A percentile compares a stretch with the other conserved stretches of the same genome.
These are phyloP conservation scores for Penicillium sclerotigenum DNA, from an alignment of 2,329 filamentous ascomycete genomes.

Conservation along the genomic window DNA sequence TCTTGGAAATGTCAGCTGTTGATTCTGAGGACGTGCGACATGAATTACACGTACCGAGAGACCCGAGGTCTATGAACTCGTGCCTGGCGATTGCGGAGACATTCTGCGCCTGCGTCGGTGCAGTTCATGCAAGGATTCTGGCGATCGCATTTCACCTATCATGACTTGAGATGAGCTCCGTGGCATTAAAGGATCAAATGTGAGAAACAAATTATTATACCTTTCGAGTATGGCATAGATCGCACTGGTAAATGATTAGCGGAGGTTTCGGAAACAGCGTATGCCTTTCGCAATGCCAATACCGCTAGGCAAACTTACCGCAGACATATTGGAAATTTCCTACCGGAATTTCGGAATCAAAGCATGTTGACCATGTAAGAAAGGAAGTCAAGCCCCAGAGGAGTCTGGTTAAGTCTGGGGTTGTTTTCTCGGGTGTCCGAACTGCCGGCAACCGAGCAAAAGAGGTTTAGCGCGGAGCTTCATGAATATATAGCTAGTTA, in stretches of 20 bases:
- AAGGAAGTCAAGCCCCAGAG: not conserved
- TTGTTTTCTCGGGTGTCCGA: conserved; percentile 16
- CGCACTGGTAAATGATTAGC: conserved; percentile 26
- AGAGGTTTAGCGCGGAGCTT: not conserved
- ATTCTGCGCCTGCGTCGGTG: conserved; percentile 39
- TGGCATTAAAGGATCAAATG: not conserved
- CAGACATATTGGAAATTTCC: not conserved
- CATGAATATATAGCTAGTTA: too few relatives aligned
- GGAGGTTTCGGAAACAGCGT: not conserved
- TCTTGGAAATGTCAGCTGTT: conserved; percentile 8
- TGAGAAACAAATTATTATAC: not conserved
- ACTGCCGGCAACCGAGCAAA: conserved; percentile 15
- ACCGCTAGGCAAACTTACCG: not conserved
- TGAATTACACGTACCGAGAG: conserved; percentile 15
- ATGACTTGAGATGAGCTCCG: not conserved
- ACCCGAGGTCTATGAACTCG: conserved; percentile 22
- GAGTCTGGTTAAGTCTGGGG: not conserved
- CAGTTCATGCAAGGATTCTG: conserved; percentile 47
- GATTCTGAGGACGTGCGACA: not conserved
- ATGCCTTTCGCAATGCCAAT: not conserved
- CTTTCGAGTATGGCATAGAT: conserved; percentile 40
- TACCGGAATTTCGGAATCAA: not conserved
- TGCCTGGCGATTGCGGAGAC: conserved; percentile 26
- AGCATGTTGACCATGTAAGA: not conserved
- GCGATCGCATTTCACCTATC: conserved; percentile 45